phyloP scores from a whole-genome alignment of 2,329 filamentous ascomycete genomes.

The Conoideocrella luteorostrata region DNA sequence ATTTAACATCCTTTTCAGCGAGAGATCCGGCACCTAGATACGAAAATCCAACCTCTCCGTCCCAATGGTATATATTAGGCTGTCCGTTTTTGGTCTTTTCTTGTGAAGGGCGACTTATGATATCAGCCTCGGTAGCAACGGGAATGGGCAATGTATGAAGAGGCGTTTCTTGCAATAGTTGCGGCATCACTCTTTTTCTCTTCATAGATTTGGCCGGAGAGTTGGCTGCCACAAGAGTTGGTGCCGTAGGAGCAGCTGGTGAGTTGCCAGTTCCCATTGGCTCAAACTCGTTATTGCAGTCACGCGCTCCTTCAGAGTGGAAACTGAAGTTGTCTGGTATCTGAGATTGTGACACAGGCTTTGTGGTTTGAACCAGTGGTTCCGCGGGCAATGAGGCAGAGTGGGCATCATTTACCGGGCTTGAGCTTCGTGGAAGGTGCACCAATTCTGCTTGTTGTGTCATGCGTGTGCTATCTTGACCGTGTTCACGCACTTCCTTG shows the following conservation, averaged over 20 bases:
- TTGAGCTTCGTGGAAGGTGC: neutral
- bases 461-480: neutral
- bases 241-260: neutral
- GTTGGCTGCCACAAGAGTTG: constrained; percentile 2
- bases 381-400: too few relatives aligned
- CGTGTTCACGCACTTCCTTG: neutral
- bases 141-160: constrained; percentile 2
- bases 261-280: neutral
- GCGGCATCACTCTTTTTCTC: constrained; percentile 21
- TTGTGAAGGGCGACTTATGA: neutral
- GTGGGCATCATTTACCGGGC: neutral
- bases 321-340: too few relatives aligned
- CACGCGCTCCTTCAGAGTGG: neutral
- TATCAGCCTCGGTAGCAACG: constrained; percentile 9
- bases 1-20: constrained; percentile 15
- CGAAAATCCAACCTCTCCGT: constrained; percentile 16
- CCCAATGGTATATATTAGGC: constrained; percentile 11
- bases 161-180: constrained; percentile 13
- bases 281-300: neutral
- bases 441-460: constrained; percentile 4
- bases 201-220: constrained; percentile 18
- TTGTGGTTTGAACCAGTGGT: too few relatives aligned
- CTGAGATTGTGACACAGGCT: too few relatives aligned
- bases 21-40: constrained; percentile 32
- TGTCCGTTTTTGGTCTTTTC: too few relatives aligned